Conservation (phyloP, 495 filamentous ascomycete species). For the Penicillium paradoxum region DNA sequence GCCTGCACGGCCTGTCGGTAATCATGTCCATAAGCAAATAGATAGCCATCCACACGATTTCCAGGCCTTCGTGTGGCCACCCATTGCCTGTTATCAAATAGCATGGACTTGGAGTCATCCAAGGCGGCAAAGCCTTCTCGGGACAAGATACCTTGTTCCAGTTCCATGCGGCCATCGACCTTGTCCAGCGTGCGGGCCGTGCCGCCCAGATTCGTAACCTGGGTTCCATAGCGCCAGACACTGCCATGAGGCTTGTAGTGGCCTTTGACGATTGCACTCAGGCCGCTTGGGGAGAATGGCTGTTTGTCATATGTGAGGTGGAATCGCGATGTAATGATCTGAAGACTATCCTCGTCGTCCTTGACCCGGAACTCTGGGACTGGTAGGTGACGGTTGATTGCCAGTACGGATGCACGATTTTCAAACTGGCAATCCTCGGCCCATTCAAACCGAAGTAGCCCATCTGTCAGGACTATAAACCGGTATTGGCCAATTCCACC, state of each 20-base stretch:
- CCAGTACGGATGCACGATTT: constrained; percentile 53
- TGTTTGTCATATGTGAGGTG: constrained; percentile 50
- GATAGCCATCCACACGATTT: constrained; percentile 48
- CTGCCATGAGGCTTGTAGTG: constrained; percentile 25
- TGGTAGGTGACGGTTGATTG: constrained; percentile 45
- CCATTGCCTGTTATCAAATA: constrained; percentile 50
- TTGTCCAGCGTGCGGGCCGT: constrained; percentile 52
- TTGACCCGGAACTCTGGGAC: constrained; percentile 43
- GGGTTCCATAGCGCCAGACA: constrained; percentile 43
- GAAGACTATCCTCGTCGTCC: constrained; percentile 32
- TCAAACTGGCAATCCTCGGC: constrained; percentile 51
- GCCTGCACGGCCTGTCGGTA: constrained; percentile 50
- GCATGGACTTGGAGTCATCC: constrained; percentile 53
- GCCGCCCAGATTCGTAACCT: constrained; percentile 44
- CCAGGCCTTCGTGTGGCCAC: constrained; percentile 37
- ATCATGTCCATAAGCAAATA: constrained; percentile 53
- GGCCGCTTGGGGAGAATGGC: constrained; percentile 40
- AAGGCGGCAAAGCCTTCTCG: constrained; percentile 42
- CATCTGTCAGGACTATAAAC: constrained; percentile 50
- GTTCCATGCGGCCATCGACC: constrained; percentile 41
- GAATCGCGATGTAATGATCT: constrained; percentile 48
- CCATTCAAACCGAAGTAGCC: constrained; percentile 54
- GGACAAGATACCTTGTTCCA: constrained; percentile 48
- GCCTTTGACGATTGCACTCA: constrained; percentile 37
- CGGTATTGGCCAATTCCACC: constrained; percentile 41